Evolutionary conservation across 1,139 yeast species (phyloP).

Genomic region (Maudiozyma humilis): DNA sequence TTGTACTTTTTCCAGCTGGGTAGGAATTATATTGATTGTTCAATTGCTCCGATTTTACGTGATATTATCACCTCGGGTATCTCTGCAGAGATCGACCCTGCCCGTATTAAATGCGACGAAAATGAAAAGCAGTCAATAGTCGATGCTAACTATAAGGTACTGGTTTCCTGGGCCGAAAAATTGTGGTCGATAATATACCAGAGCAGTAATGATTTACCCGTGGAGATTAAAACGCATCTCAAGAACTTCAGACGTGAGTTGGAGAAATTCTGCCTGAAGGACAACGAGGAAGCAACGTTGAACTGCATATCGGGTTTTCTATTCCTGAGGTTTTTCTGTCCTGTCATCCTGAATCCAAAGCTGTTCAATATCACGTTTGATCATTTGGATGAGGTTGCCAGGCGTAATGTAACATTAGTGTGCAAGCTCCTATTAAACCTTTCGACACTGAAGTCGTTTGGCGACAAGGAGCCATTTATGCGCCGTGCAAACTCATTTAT

Average conservation of each 20-base stretch:
- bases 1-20: slow-evolving; percentile 71
- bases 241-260: slow-evolving; percentile 51
- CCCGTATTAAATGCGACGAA: slow-evolving; percentile 38
- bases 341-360: slow-evolving; percentile 85
- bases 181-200: slow-evolving; percentile 66
- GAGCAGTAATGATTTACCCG: slow-evolving; percentile 73
- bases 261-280: slow-evolving; percentile 52
- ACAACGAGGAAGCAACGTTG: slow-evolving; percentile 35
- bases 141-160: slow-evolving; percentile 44
- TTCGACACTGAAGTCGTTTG: slow-evolving; percentile 69
- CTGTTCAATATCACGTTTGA: slow-evolving; percentile 62
- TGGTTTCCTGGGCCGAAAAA: slow-evolving; percentile 49
- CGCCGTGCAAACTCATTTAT: slow-evolving; percentile 62
- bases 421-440: slow-evolving; percentile 78
- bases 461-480: slow-evolving; percentile 77
- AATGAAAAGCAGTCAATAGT: slow-evolving; percentile 37
- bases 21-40: slow-evolving; percentile 63
- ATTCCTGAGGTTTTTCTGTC: slow-evolving; percentile 81
- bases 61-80: slow-evolving; percentile 44
- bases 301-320: slow-evolving; percentile 78
- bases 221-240: slow-evolving; percentile 53
- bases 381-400: slow-evolving; percentile 63
- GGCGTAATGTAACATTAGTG: slow-evolving; percentile 68
- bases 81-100: slow-evolving; percentile 70
- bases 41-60: slow-evolving; percentile 61